Conservation (phyloP, 192 early-diverging fungal species). For the Coemansia guatemalensis region DNA sequence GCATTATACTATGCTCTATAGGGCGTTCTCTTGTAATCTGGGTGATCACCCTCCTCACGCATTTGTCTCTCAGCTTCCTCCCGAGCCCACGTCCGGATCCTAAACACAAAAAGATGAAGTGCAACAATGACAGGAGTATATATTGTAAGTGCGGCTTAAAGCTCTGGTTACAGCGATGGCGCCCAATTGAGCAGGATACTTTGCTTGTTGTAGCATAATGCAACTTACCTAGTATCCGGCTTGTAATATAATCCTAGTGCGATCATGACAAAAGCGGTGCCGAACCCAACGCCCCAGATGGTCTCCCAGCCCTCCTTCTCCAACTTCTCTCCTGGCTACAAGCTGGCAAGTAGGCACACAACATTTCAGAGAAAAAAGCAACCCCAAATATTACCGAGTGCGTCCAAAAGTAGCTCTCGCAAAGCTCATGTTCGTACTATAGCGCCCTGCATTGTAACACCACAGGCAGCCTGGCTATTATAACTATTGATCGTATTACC, state of each 20-base stretch:
- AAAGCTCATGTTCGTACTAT: background rate
- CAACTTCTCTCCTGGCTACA: conserved; percentile 63
- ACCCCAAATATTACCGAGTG: background rate
- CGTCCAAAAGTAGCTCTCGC: background rate
- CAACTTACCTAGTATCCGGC: conserved; percentile 71
- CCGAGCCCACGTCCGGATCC: conserved; percentile 71
- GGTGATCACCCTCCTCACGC: conserved; percentile 62
- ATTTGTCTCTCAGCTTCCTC: conserved; percentile 74
- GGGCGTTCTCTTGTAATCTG: conserved; percentile 60
- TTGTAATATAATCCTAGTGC: conserved; percentile 64
- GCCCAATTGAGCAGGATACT: too few species aligned
- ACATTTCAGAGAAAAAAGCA: conserved; percentile 40
- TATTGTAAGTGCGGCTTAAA: background rate
- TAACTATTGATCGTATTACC: conserved; percentile 39
- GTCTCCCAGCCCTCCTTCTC: conserved; percentile 76
- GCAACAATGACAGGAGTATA: background rate
- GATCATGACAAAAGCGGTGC: conserved; percentile 59
- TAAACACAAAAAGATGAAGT: conserved; percentile 22
- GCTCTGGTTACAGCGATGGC: too few species aligned
- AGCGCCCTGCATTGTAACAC: background rate
- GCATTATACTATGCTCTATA: conserved; percentile 29
- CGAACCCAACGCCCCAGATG: conserved; percentile 61
- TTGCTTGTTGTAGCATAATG: background rate
- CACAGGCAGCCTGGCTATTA: background rate
- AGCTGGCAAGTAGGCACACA: background rate